Conservation (phyloP, 305 asterid species). For the Salvia sclarea region DNA sequence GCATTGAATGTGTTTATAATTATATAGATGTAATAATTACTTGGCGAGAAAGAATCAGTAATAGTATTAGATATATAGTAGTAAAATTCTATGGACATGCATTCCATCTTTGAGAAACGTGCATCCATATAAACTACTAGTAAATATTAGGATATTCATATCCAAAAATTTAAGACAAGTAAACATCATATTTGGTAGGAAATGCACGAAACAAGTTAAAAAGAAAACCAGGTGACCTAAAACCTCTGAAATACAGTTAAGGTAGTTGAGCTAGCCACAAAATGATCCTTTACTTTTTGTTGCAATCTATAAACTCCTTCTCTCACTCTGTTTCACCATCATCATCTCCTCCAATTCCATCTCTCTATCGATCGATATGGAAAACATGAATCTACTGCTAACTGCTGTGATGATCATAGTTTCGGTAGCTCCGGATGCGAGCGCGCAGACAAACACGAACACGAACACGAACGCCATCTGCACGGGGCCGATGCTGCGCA, state of each 20-base stretch:
- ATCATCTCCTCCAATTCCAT: not conserved
- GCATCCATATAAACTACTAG: too few species aligned
- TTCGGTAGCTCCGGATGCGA: not conserved
- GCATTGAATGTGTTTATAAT: too few species aligned
- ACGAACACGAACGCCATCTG: conserved; percentile 26
- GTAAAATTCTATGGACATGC: too few species aligned
- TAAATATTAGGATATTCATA: too few species aligned
- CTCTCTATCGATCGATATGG: conserved; percentile 14
- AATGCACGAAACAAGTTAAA: not conserved
- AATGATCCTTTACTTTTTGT: not conserved
- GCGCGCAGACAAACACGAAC: conserved; percentile 33
- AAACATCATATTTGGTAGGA: too few species aligned
- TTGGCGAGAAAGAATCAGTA: too few species aligned
- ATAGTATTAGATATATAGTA: too few species aligned
- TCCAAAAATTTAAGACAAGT: too few species aligned
- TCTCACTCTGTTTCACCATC: not conserved
- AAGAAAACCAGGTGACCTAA: not conserved
- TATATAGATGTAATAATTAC: too few species aligned
- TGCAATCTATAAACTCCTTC: conserved; percentile 1
- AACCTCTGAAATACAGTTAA: conserved; percentile 30
- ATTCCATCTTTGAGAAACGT: too few species aligned
- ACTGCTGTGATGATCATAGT: conserved; percentile 6
- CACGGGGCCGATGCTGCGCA: conserved; percentile 52
- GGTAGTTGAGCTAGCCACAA: conserved; percentile 43
- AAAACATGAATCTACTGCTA: not conserved